phyloP scores from a whole-genome alignment of 176 grass and related monocot genomes.

The Dendrocalamus sinicus region DNA sequence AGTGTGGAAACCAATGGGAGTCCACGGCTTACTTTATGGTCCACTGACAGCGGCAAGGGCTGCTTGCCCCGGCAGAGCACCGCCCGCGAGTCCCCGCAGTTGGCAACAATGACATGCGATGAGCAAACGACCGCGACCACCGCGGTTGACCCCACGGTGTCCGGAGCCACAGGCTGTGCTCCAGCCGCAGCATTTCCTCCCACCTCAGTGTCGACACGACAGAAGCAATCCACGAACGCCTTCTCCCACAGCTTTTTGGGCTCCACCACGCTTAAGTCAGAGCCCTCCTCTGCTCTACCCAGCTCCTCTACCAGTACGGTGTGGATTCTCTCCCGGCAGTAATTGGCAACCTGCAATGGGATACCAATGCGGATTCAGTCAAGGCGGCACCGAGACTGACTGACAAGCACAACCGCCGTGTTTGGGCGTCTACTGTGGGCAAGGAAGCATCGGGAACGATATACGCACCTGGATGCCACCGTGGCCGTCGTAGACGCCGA shows the following conservation, averaged over 20 bases:
- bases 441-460: neutral
- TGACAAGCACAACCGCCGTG: neutral
- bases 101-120: conserved; percentile 74
- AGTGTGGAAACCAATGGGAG: neutral
- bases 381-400: neutral
- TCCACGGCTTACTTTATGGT: conserved; percentile 73
- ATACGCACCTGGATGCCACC: conserved; percentile 63
- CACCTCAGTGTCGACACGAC: conserved; percentile 65
- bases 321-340: conserved; percentile 66
- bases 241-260: conserved; percentile 67
- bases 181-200: conserved; percentile 33
- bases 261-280: conserved; percentile 24
- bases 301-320: conserved; percentile 58
- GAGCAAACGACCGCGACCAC: conserved; percentile 71
- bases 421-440: neutral
- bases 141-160: conserved; percentile 83
- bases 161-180: conserved; percentile 64
- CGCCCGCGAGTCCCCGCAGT: conserved; percentile 87
- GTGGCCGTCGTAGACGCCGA: conserved; percentile 86
- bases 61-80: conserved; percentile 86
- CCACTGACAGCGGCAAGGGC: conserved; percentile 68
- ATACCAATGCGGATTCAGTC: neutral
- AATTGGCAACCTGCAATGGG: conserved; percentile 60
- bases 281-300: conserved; percentile 30
- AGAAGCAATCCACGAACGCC: conserved; percentile 70